phyloP scores from a whole-genome alignment of 2,329 filamentous ascomycete genomes.

The Penicillium sumatraense region DNA sequence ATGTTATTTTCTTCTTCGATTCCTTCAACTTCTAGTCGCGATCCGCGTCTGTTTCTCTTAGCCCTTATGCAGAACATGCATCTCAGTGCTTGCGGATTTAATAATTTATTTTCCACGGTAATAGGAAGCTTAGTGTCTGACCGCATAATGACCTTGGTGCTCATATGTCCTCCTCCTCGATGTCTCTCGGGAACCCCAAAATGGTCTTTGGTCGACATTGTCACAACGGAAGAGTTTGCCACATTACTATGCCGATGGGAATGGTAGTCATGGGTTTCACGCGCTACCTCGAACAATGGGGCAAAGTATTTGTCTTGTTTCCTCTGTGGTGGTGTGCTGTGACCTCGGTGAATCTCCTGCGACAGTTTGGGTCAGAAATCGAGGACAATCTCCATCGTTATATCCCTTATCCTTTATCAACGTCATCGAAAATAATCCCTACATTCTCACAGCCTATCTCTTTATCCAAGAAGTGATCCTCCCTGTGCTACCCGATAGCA shows the following conservation, averaged over 20 bases:
- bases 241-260: conserved; percentile 15
- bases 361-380: conserved; percentile 41
- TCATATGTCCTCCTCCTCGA: background rate
- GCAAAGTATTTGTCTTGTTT: conserved; percentile 26
- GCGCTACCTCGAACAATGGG: conserved; percentile 19
- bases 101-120: conserved; percentile 1
- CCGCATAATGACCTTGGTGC: background rate
- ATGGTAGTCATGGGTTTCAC: conserved; percentile 26
- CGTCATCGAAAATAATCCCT: conserved; percentile 37
- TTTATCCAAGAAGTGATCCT: conserved; percentile 24
- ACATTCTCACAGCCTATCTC: conserved; percentile 41
- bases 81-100: conserved; percentile 4
- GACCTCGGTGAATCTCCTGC: conserved; percentile 44
- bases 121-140: background rate
- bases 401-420: conserved; percentile 47
- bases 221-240: conserved; percentile 25
- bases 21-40: conserved; percentile 21
- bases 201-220: background rate
- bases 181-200: background rate
- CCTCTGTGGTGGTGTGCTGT: conserved; percentile 26
- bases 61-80: conserved; percentile 5
- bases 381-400: conserved; percentile 46
- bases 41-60: conserved; percentile 1
- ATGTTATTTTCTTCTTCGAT: conserved; percentile 19
- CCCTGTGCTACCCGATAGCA: conserved; percentile 12